Conservation (phyloP, 768 basidiomycete species). For the Coprinopsis marcescibilis region DNA sequence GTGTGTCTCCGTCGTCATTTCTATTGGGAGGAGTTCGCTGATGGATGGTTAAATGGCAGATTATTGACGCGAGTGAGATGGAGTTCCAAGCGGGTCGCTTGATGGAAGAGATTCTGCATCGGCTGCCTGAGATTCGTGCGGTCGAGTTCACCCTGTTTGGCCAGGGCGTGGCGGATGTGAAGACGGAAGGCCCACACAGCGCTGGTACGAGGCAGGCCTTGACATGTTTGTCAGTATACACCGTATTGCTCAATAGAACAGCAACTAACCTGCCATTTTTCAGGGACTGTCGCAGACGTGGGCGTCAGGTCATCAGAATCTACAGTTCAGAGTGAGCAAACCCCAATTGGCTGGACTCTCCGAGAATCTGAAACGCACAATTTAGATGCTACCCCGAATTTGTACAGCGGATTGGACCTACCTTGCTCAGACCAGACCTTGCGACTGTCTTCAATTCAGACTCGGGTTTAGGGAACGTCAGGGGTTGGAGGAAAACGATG, state of each 20-base stretch:
- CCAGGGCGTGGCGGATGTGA: too few relatives aligned
- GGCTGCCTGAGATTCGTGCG: conserved; percentile 23
- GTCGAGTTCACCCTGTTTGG: conserved; percentile 19
- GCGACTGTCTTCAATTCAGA: conserved; percentile 33
- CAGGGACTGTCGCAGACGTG: neutral
- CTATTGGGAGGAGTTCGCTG: too few relatives aligned
- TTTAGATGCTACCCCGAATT: conserved; percentile 28
- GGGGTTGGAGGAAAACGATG: conserved; percentile 23
- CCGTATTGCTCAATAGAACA: too few relatives aligned
- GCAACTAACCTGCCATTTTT: too few relatives aligned
- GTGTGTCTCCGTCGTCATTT: conserved; percentile 13
- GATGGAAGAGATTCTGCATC: conserved; percentile 32
- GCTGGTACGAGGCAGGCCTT: too few relatives aligned
- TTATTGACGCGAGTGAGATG: conserved; percentile 21
- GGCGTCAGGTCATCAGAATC: conserved; percentile 6
- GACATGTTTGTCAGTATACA: too few relatives aligned
- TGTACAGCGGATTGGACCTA: conserved; percentile 12
- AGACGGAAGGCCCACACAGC: too few relatives aligned
- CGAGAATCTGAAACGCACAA: neutral
- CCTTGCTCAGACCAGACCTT: conserved; percentile 25
- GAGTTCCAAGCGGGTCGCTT: conserved; percentile 16
- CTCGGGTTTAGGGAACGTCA: conserved; percentile 16
- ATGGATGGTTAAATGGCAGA: conserved; percentile 12
- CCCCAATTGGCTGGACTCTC: too few relatives aligned
- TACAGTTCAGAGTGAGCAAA: conserved; percentile 20